A percentile compares a stretch with the other conserved stretches of the same genome.
Evolutionary conservation across 495 filamentous ascomycete genomes (phyloP).

Genomic region (Lentithecium fluviatile): DNA sequence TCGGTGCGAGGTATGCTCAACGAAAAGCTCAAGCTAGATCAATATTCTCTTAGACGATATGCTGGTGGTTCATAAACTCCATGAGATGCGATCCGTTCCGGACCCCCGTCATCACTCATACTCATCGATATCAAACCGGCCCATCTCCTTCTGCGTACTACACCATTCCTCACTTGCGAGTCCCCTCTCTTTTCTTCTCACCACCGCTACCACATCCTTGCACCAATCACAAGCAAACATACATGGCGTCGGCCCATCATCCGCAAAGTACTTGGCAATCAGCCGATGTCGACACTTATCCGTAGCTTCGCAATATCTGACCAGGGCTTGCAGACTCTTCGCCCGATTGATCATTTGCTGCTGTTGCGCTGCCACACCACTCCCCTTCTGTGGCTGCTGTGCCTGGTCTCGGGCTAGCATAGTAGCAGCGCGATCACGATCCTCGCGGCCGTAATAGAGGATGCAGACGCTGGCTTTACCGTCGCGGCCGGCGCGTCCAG

Average conservation of each 20-base stretch:
- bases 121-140: slow-evolving; percentile 42
- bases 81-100: no score
- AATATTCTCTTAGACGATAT: not conserved
- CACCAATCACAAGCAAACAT: slow-evolving; percentile 89
- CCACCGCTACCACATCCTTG: slow-evolving; percentile 67
- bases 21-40: not conserved
- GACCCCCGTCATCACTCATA: slow-evolving; percentile 25
- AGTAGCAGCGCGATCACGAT: slow-evolving; percentile 66
- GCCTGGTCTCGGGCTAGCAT: slow-evolving; percentile 40
- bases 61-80: not conserved
- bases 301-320: slow-evolving; percentile 78
- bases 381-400: slow-evolving; percentile 22
- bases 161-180: slow-evolving; percentile 72
- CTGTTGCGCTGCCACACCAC: slow-evolving; percentile 44
- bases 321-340: slow-evolving; percentile 50
- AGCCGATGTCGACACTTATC: slow-evolving; percentile 69
- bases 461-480: slow-evolving; percentile 82
- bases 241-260: slow-evolving; percentile 60
- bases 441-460: slow-evolving; percentile 82
- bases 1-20: not conserved
- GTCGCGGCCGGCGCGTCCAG: slow-evolving; percentile 85
- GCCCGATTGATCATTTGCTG: slow-evolving; percentile 48
- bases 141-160: slow-evolving; percentile 65
- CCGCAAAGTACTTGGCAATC: slow-evolving; percentile 81
- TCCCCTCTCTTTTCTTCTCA: slow-evolving; percentile 59